Evolutionary conservation across 2,329 filamentous ascomycete species (phyloP), one percentile per base, ranked within the genome.

Genomic region (Scytalidium lignicola): DNA sequence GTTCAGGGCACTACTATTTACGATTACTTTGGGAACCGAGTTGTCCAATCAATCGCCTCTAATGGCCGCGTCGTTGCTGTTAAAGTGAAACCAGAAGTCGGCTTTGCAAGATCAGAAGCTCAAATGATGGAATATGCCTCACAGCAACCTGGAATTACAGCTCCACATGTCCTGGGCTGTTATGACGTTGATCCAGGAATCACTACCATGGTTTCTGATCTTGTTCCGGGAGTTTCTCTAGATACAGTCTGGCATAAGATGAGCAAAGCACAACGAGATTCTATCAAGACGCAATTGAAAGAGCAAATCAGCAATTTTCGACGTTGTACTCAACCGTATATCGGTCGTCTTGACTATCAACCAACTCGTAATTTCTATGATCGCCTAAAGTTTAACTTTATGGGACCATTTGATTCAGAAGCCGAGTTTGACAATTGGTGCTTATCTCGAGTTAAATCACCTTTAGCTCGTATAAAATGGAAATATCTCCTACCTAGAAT

Each of bases 261-360:
- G 41, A 43, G 15, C 41, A 22, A 43, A 18, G 18, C 13, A n/a
- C 17, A 43, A 22, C 41, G 19, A n/a, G 19, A 19, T 7, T 43
- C 41, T 23, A n/a, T 43, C 17, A 43, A 43, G 41, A 13, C 41
- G 21, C 41, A 43, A 8, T 18, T 43, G 2, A 43, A 43, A 22
- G 21, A 43, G 19, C 41, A 43, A 23, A 6, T 43, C n/a, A 9
- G 15, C 15, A 13, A 13, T 20, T 43, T 43, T 18, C 41, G 41
- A 7, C 19, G 18, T 22, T 43, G 41, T 43, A 43, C 41, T 6
- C 41, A 43, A 79, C 64, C 90, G 84, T 78, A 86, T 87, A 21
- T 93, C 41, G 41, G 41, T 7, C 41, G 41, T 21, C 18, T 43
- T 22, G 19, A 22, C n/a, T 18, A n/a, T 18, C 17, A 43, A 18